A percentile compares a stretch with the other conserved stretches of the same genome.
Evolutionary conservation across 129 eudicot species (phyloP).

Genomic region (Escallonia rubra): DNA sequence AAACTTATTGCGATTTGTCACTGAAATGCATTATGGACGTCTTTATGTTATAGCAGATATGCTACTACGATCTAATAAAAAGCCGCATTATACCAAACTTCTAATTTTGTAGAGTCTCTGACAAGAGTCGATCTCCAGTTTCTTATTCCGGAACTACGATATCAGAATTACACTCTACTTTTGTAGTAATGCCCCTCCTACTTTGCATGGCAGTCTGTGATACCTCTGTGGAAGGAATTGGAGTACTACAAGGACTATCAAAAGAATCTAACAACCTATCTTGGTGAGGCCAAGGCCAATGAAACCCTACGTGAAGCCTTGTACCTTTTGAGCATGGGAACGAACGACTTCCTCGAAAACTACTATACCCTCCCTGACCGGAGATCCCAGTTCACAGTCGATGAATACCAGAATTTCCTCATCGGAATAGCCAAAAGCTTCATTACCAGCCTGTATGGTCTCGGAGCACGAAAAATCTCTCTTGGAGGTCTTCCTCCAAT

Average conservation of each 20-base stretch:
- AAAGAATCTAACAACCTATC: constrained; percentile 25
- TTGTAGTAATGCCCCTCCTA: too few species aligned
- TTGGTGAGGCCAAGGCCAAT: constrained; percentile 34
- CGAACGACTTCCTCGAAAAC: constrained; percentile 55
- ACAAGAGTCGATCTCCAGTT: too few species aligned
- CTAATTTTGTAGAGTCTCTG: too few species aligned
- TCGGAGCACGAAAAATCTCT: constrained; percentile 32
- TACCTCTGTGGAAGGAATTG: constrained; percentile 45
- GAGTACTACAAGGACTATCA: constrained; percentile 56
- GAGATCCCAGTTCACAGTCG: constrained; percentile 27
- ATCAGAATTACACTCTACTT: too few species aligned
- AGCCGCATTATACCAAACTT: too few species aligned
- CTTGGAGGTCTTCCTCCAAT: constrained; percentile 31
- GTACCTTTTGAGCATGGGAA: constrained; percentile 42
- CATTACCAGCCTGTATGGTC: constrained; percentile 16
- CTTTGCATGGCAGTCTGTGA: constrained; percentile 39
- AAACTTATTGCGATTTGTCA: too few species aligned
- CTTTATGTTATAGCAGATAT: too few species aligned
- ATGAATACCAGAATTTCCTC: constrained; percentile 39
- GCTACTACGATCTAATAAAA: too few species aligned
- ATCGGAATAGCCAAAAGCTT: constrained; percentile 30
- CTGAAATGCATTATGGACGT: too few species aligned
- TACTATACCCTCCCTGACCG: constrained; percentile 39
- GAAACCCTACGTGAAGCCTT: constrained; percentile 30
- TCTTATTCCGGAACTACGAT: too few species aligned